Base-by-base conservation (phyloP, 2,329 filamentous ascomycete species). In the Apiospora rasikravindrae region DNA sequence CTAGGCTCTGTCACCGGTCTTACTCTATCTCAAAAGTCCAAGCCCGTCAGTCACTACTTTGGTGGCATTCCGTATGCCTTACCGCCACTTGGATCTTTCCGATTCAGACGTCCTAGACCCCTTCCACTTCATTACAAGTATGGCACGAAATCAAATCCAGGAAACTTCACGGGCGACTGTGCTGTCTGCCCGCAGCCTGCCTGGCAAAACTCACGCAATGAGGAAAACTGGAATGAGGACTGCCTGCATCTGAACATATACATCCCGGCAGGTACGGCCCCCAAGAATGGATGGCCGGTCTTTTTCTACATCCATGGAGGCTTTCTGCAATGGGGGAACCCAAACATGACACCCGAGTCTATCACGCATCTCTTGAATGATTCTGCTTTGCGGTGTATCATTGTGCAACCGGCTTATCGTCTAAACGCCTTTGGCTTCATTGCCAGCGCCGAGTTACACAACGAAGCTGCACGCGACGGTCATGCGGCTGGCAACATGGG, bases 221-320 rank as follows among this genome's bases (percentile, higher is more conserved):
- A 78, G 5, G 84, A 82, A 77, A 82, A 71, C 0, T 70, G 69
- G 73, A 74, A 84, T 68, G 88, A 90, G 75, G 87, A 90, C 77
- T 90, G 88, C 73, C 82, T 89, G 73, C 86, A 89, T 74, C 80
- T 83, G 69, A 90, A 89, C 77, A 81, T 90, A 6, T 90, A 87
- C 83, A 81, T 88, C 51, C 88, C 88, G 3, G 75, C 78, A 26
- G 87, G 84, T 6, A 77, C 82, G n/a, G 74, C 80, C 24, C 86
- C 85, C 7, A 77, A 78, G 45, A 80, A 76, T 74, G 86, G 88
- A 22, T 90, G 88, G 88, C 88, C 88, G 5, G 88, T 90, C 0
- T 82, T 88, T 69, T 86, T 90, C 75, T 90, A 85, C 77, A 88
- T 90, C 67, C 88, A 88, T 74, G 86, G 86, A 44, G 88, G 88